Percentiles rank a stretch among this genome's conserved stretches.
Conservation (phyloP, 2,329 filamentous ascomycete genomes). For the Xylariaceae sp. region DNA sequence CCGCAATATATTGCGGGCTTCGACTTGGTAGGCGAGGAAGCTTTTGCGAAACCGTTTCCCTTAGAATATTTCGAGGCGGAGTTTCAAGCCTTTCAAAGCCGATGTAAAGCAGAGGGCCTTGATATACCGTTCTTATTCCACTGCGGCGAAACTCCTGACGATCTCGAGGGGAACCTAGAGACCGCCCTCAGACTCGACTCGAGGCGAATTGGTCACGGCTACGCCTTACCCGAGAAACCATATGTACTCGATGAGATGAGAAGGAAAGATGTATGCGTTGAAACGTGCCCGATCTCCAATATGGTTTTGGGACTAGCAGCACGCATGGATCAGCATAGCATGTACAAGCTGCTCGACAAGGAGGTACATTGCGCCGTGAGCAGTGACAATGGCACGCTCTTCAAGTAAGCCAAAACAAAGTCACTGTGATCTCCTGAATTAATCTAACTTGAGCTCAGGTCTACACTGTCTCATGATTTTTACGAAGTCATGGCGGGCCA, state of each 20-base stretch:
- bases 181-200: slow-evolving; percentile 70
- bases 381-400: slow-evolving; percentile 77
- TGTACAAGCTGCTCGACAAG: slow-evolving; percentile 72
- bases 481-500: slow-evolving; percentile 77
- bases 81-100: slow-evolving; percentile 54
- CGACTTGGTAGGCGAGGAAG: slow-evolving; percentile 66
- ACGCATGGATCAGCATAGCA: slow-evolving; percentile 67
- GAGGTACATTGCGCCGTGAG: slow-evolving; percentile 76
- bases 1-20: slow-evolving; percentile 63
- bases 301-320: slow-evolving; percentile 74
- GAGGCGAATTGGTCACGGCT: slow-evolving; percentile 77
- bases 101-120: slow-evolving; percentile 51
- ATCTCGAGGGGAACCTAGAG: slow-evolving; percentile 70
- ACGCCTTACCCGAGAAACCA: slow-evolving; percentile 70
- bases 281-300: slow-evolving; percentile 79
- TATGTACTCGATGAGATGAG: slow-evolving; percentile 71
- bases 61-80: slow-evolving; percentile 56
- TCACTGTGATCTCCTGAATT: background rate
- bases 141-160: slow-evolving; percentile 75
- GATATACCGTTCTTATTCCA: slow-evolving; percentile 78
- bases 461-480: slow-evolving; percentile 76
- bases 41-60: slow-evolving; percentile 53
- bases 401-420: slow-evolving; percentile 54
- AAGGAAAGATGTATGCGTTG: slow-evolving; percentile 69
- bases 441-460: slow-evolving; percentile 51